These are phyloP conservation scores for Coniophora puteana DNA, from an alignment of 1,284 basidiomycete genomes.

Conservation along the genomic window DNA sequence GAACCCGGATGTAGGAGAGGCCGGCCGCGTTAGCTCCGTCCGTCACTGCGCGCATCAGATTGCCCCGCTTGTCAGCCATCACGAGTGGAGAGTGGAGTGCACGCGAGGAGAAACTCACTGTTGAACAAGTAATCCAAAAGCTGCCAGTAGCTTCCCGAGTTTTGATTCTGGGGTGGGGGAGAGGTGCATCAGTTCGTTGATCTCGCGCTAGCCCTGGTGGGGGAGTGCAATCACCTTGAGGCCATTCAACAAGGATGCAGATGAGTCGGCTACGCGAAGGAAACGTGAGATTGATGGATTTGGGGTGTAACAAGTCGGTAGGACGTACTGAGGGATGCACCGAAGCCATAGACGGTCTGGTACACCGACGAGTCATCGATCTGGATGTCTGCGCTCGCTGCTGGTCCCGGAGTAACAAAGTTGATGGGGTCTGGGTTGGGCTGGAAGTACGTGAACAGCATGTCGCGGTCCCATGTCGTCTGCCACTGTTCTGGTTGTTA, in stretches of 20 bases:
- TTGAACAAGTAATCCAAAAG: slow-evolving; percentile 44
- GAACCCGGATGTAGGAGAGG: slow-evolving; percentile 47
- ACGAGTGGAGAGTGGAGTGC: background rate
- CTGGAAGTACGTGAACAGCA: slow-evolving; percentile 44
- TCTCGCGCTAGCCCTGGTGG: too few species aligned
- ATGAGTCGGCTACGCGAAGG: slow-evolving; percentile 45
- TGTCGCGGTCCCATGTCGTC: slow-evolving; percentile 56
- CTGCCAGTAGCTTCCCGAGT: slow-evolving; percentile 40
- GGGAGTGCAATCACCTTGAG: slow-evolving; percentile 43
- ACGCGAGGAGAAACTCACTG: slow-evolving; percentile 25
- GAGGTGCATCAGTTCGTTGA: slow-evolving; percentile 7
- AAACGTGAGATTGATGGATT: slow-evolving; percentile 7
- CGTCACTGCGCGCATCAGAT: slow-evolving; percentile 40
- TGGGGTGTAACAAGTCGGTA: background rate
- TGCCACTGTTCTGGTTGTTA: slow-evolving; percentile 43
- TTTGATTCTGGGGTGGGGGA: slow-evolving; percentile 30
- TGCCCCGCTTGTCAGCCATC: slow-evolving; percentile 3
- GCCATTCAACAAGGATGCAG: slow-evolving; percentile 40
- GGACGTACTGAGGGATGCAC: slow-evolving; percentile 42
- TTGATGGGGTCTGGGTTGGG: slow-evolving; percentile 46
- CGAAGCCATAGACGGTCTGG: slow-evolving; percentile 47
- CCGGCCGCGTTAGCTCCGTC: slow-evolving; percentile 44
- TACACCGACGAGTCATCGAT: slow-evolving; percentile 37
- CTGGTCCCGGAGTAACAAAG: slow-evolving; percentile 41
- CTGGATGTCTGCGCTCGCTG: slow-evolving; percentile 41